Percentiles rank a stretch among this genome's conserved stretches.
phyloP scores from a whole-genome alignment of 768 basidiomycete species.

The Rhodotorula sphaerocarpa region DNA sequence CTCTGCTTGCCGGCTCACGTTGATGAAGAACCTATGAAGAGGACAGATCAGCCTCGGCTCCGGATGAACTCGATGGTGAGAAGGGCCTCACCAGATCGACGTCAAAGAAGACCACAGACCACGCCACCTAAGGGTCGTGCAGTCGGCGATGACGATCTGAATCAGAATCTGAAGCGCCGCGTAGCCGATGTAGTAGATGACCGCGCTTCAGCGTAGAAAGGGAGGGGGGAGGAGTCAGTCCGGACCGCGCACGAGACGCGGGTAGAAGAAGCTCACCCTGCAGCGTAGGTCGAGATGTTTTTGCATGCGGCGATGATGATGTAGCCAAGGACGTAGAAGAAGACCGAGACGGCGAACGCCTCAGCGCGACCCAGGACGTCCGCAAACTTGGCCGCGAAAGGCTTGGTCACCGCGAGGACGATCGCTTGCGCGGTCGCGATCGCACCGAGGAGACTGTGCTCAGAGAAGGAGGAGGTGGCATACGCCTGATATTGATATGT shows the following conservation, averaged over 20 bases:
- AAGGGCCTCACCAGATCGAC: constrained; percentile 37
- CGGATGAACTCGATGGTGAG: no score
- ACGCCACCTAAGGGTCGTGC: constrained; percentile 46
- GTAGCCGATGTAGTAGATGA: constrained; percentile 40
- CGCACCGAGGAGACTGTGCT: constrained; percentile 54
- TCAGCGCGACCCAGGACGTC: constrained; percentile 62
- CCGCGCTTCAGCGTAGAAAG: constrained; percentile 31
- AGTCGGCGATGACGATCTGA: constrained; percentile 42
- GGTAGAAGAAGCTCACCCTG: constrained; percentile 19
- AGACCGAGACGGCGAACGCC: constrained; percentile 54
- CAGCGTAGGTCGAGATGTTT: constrained; percentile 40
- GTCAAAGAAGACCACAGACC: constrained; percentile 34
- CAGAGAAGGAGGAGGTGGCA: constrained; percentile 52
- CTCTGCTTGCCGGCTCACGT: constrained; percentile 19
- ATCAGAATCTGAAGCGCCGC: constrained; percentile 45
- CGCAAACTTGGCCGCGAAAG: constrained; percentile 64
- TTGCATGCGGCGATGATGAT: constrained; percentile 29
- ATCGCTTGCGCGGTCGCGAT: constrained; percentile 45
- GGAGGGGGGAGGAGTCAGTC: constrained; percentile 32
- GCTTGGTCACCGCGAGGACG: constrained; percentile 49
- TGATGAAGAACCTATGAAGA: constrained; percentile 38
- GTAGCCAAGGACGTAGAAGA: constrained; percentile 58
- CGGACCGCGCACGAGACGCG: constrained; percentile 4
- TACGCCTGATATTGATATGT: constrained; percentile 56
- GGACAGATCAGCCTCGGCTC: no score